Conservation (phyloP, 257 asterid species). For the Jaltomata sinuosa region DNA sequence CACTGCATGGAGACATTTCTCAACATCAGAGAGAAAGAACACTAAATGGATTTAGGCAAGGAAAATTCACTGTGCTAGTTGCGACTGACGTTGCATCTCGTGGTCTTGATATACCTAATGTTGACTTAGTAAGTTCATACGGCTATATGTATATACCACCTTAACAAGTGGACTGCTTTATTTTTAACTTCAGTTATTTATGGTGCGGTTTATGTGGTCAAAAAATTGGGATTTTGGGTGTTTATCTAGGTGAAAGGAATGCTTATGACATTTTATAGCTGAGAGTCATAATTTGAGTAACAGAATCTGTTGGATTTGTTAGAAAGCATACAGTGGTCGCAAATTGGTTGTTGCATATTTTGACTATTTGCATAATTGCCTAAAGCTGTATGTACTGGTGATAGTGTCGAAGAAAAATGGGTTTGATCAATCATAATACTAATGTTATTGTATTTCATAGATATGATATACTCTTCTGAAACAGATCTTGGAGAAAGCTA, state of each 20-base stretch:
- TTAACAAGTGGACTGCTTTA: not conserved
- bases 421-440: not conserved
- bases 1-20: constrained; percentile 96
- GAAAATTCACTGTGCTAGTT: constrained; percentile 84
- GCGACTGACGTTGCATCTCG: constrained; percentile 98
- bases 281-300: not conserved
- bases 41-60: constrained; percentile 83
- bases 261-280: not conserved
- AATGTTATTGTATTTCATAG: not conserved
- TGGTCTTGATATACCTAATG: constrained; percentile 91
- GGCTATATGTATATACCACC: not conserved
- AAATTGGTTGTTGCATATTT: not conserved
- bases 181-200: not conserved
- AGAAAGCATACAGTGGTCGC: not conserved
- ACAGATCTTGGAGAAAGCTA: not conserved
- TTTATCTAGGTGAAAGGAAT: not conserved
- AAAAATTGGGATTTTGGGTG: not conserved
- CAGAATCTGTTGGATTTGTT: not conserved
- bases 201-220: not conserved
- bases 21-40: constrained; percentile 98
- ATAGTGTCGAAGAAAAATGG: not conserved
- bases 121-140: constrained; percentile 68
- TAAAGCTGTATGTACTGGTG: not conserved
- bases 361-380: not conserved
- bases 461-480: not conserved